Base-by-base conservation (phyloP, 768 basidiomycete genomes). In the Lentinula aciculospora region DNA sequence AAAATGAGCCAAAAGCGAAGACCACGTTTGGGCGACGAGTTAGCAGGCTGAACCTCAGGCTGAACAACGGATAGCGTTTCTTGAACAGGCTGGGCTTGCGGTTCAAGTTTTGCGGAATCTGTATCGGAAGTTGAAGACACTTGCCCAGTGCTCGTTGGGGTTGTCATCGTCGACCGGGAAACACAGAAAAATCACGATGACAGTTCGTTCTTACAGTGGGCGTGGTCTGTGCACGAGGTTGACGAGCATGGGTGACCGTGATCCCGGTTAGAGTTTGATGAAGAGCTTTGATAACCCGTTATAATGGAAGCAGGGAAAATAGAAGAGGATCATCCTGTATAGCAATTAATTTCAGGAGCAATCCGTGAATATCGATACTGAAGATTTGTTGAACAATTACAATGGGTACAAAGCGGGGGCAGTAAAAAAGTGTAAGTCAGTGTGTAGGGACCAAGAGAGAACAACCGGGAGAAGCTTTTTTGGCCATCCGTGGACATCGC, bases 1-100 rank as follows among this genome's bases (percentile, higher is more conserved):
- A 74, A 64, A 21, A 73, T 64, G 28, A 72, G 63, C 69, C 67
- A 70, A 60, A 74, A 73, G 12, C 55, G 63, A 19, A 51, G 50
- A 10, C 60, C 65, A 4, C 46, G 25, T 31, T 29, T 47, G 3
- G 42, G 21, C 19, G 42, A 44, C 19, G 42, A 23, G 42, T 44
- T 21, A 9, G 42, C 3, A 21, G 42, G 21, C 3, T 44, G 17
- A 21, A 21, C 9, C 17, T 17, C 15, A n/a, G 17, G 37, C 17
- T 39, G 37, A 17, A 17, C 37, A 39, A 17, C 13, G 6, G 37
- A 17, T 3, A 44, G 6, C 9, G 42, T 23, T 44, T 21, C 42
- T 23, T 44, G 42, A 4, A 44, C 42, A 23, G 21, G 42, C n/a
- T n/a, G n/a, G n/a, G n/a, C n/a, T n/a, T 44, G 42, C 9, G 42